Evolutionary conservation across 345 rosid species (phyloP), one percentile per base, ranked within the genome.

Genomic region (Linum lewisii): DNA sequence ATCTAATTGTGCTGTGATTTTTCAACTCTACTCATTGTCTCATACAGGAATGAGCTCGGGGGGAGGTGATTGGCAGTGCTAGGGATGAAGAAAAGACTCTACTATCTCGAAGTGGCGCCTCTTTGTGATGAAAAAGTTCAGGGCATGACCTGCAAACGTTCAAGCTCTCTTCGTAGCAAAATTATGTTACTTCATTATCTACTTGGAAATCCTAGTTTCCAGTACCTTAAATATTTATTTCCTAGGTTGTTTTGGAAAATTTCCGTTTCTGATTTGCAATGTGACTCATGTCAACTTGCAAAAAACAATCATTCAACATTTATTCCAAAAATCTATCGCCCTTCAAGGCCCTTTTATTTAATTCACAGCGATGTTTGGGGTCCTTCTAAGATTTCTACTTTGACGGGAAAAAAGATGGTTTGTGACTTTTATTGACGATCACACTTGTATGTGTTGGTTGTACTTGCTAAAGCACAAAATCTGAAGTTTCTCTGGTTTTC

Each of bases 401-500:
- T n/a, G n/a, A n/a, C n/a, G n/a, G n/a, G n/a, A n/a, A n/a, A n/a
- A n/a, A n/a, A n/a, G n/a, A n/a, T n/a, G n/a, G n/a, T n/a, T n/a
- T n/a, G n/a, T n/a, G 13, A 51, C 58, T 5, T 54, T 54, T 21
- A 54, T 54, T 7, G 58, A 54, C 3, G 58, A 4, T 3, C 10
- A 7, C 5, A 7, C 21, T 3, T 9, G 26, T 14, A 62, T 61
- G 56, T 45, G 24, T 1, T 61, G 56, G 24, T 13, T 61, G 9
- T 61, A 49, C 13, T 10, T 61, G 26, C 22, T 51, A 34, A 62
- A 62, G n/a, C n/a, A n/a, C n/a, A n/a, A n/a, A n/a, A n/a, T n/a
- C n/a, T n/a, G n/a, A n/a, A n/a, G n/a, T n/a, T n/a, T 52, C 52
- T 2, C n/a, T n/a, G n/a, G n/a, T 22, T 21, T 56, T 56, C 2